Base-by-base conservation (phyloP, 2,329 filamentous ascomycete genomes). In the Rosellinia necatrix region DNA sequence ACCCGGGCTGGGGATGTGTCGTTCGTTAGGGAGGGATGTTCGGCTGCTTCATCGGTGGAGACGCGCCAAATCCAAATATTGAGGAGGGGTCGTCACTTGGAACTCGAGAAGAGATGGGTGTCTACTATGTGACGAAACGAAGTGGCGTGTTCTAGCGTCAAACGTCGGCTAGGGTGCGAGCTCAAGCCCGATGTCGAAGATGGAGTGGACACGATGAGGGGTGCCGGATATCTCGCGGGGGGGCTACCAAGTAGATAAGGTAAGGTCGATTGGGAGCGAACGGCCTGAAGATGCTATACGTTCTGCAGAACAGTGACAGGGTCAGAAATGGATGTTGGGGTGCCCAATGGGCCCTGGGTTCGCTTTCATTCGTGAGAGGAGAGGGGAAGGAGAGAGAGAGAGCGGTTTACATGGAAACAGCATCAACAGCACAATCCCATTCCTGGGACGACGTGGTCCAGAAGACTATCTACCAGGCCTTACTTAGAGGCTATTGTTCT, bases 1-100 rank as follows among this genome's bases (percentile, higher is more conserved):
- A 88, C 85, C 88, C 88, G 71, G 89, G 87, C 85, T 78, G 76
- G 86, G 86, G 68, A 60, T 46, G 58, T 59, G 43, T 68, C 22
- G 59, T 53, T 51, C 41, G 47, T 62, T 72, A 74, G 62, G 56
- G 62, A 12, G 57, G 41, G 40, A 49, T 58, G 50, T 60, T 61
- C 41, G 42, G 61, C 61, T 57, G 66, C 63, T 63, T 70, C 72
- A 75, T 75, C 59, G 62, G 66, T 50, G 40, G 34, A 37, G 37
- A 46, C 52, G 49, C 34, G n/a, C n/a, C n/a, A n/a, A n/a, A n/a
- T n/a, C n/a, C n/a, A n/a, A n/a, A n/a, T n/a, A n/a, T n/a, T n/a
- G n/a, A 47, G 37, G 7, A 10, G 15, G 25, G 17, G 19, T 51
- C 21, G 47, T 40, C 30, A 21, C n/a, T 47, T 22, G 30, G 15